Base-by-base conservation (phyloP, 805 yeast species). In the Schwanniomyces occidentalis region DNA sequence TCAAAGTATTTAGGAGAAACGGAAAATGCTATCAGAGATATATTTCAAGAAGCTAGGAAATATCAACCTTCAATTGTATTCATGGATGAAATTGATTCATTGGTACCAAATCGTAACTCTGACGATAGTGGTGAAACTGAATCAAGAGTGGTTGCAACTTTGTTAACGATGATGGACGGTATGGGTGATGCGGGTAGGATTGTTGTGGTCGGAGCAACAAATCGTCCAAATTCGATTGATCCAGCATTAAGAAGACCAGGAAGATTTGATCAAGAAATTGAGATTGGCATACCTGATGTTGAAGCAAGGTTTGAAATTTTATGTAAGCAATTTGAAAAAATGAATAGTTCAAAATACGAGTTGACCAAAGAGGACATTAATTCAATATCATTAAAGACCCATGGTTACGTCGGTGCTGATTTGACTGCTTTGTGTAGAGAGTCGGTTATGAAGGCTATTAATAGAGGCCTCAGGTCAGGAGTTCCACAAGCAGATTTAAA, bases 331-430 rank as follows among this genome's bases (percentile, higher is more conserved):
- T 73, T 91, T 36, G 50, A 53, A 1, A 71, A 65, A 29, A 80
- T 82, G 78, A 63, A 61, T 27, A 16, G 38, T 4, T 45, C 48
- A 5, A 67, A 64, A 30, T 81, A 80, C 48, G 62, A 61, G 0
- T 56, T 91, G 24, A 52, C 69, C 0, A 63, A 56, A 0, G 78
- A 68, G 0, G 82, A 85, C 24, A 73, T 90, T n/a, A 54, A 62
- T n/a, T 49, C 48, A 2, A 62, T 90, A 26, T 87, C 96, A 0
- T 58, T 77, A 4, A 82, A 78, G 51, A 90, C 98, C 0, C 99
- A 93, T 60, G 99, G 99, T 5, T 93, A 87, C 53, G 99, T 93
- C 2, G 99, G 99, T 30, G 96, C 98, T 0, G 99, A 93, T 63
- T 61, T 93, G 30, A 78, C 85, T 3, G 95, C 97, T 0, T 66